Percentiles rank a stretch among this genome's conserved stretches.
These are phyloP conservation scores for Pseudogymnoascus sp. DNA, from an alignment of 2,329 filamentous ascomycete genomes.

Conservation along the genomic window DNA sequence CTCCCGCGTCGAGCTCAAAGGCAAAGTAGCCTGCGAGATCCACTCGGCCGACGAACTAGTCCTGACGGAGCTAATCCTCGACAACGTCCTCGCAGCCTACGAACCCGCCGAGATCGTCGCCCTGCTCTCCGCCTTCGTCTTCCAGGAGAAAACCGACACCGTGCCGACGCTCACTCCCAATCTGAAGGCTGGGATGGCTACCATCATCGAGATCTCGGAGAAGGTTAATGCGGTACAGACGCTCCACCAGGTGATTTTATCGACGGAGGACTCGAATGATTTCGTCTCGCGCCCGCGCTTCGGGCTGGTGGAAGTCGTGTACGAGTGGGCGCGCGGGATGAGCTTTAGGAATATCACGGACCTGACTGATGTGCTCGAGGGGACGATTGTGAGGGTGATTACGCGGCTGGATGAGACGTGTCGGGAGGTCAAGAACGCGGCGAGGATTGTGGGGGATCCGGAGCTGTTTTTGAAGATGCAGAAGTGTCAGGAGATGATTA, in stretches of 20 bases:
- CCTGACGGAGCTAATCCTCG: slow-evolving; percentile 88
- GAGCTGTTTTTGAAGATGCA: slow-evolving; percentile 95
- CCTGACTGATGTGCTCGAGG: slow-evolving; percentile 91
- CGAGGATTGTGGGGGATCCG: slow-evolving; percentile 89
- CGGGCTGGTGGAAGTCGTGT: slow-evolving; percentile 93
- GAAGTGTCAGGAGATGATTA: slow-evolving; percentile 93
- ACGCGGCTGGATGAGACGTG: slow-evolving; percentile 93
- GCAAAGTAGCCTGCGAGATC: slow-evolving; percentile 97
- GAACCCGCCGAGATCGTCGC: slow-evolving; percentile 96
- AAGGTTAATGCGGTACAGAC: slow-evolving; percentile 89
- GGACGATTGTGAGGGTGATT: slow-evolving; percentile 93
- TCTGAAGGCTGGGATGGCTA: slow-evolving; percentile 73
- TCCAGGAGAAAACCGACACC: slow-evolving; percentile 89
- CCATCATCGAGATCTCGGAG: slow-evolving; percentile 83
- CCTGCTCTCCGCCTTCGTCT: slow-evolving; percentile 87
- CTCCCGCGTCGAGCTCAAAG: slow-evolving; percentile 86
- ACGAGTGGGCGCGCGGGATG: slow-evolving; percentile 97
- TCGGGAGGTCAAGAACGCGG: slow-evolving; percentile 93
- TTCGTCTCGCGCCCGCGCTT: slow-evolving; percentile 83
- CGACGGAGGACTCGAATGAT: slow-evolving; percentile 83
- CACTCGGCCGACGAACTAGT: slow-evolving; percentile 96
- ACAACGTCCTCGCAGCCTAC: slow-evolving; percentile 92
- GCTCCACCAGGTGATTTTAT: slow-evolving; percentile 83
- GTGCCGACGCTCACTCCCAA: slow-evolving; percentile 73
- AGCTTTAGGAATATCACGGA: slow-evolving; percentile 97